A percentile compares a stretch with the other conserved stretches of the same genome.
These are phyloP conservation scores for Colletotrichum agaves DNA, from an alignment of 2,329 filamentous ascomycete genomes.

Conservation along the genomic window DNA sequence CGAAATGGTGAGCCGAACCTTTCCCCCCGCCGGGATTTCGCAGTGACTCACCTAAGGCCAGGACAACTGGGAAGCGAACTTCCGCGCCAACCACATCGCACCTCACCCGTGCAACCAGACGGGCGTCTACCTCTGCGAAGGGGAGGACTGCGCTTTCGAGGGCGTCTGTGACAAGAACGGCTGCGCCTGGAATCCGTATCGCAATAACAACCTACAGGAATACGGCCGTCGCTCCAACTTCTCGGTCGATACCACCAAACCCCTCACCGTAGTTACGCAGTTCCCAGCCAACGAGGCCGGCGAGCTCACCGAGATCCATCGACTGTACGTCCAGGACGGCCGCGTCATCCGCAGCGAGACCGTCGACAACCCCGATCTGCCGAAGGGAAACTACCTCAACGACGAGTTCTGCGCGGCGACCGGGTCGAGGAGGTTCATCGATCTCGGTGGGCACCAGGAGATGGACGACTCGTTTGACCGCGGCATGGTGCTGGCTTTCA, in stretches of 20 bases:
- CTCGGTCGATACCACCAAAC: slow-evolving; percentile 50
- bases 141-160: slow-evolving; percentile 50
- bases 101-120: slow-evolving; percentile 60
- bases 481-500: slow-evolving; percentile 63
- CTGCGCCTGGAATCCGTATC: slow-evolving; percentile 57
- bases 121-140: slow-evolving; percentile 56
- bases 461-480: slow-evolving; percentile 58
- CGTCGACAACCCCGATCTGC: slow-evolving; percentile 42
- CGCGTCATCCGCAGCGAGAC: slow-evolving; percentile 57
- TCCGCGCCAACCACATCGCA: slow-evolving; percentile 54
- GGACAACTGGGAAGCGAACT: slow-evolving; percentile 67
- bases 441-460: slow-evolving; percentile 53
- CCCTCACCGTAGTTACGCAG: slow-evolving; percentile 61
- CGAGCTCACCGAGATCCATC: slow-evolving; percentile 56
- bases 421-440: slow-evolving; percentile 45
- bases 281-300: slow-evolving; percentile 54
- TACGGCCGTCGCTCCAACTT: slow-evolving; percentile 47
- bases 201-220: slow-evolving; percentile 40
- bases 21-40: accelerated
- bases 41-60: not conserved
- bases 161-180: slow-evolving; percentile 58
- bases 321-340: slow-evolving; percentile 61
- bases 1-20: slow-evolving; percentile 53
- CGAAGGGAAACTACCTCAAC: slow-evolving; percentile 50
- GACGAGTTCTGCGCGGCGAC: slow-evolving; percentile 50